phyloP scores from a whole-genome alignment of 2,329 filamentous ascomycete species.

The Hymenoscyphus fructigenus region DNA sequence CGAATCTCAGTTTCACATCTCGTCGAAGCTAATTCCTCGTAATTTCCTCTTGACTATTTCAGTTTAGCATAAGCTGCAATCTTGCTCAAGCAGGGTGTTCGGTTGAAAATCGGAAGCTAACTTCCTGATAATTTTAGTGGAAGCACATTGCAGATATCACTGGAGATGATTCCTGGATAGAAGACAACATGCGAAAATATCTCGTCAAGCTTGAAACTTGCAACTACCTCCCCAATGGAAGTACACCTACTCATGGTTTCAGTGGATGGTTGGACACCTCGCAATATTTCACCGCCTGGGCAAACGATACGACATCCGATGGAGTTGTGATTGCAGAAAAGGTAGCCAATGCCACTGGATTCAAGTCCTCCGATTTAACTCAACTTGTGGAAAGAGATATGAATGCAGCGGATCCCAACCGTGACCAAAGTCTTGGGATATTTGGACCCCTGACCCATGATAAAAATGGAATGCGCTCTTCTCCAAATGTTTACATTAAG shows the following conservation, averaged over 20 bases:
- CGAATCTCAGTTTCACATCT: too few relatives aligned
- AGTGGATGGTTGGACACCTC: slow-evolving; percentile 26
- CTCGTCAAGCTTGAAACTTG: slow-evolving; percentile 45
- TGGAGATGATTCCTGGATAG: slow-evolving; percentile 44
- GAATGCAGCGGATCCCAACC: slow-evolving; percentile 5
- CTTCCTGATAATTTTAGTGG: slow-evolving; percentile 31
- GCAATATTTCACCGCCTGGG: not conserved
- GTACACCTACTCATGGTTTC: slow-evolving; percentile 43
- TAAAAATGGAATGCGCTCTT: slow-evolving; percentile 1
- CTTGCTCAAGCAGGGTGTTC: too few relatives aligned
- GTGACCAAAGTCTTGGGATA: slow-evolving; percentile 4
- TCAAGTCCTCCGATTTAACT: slow-evolving; percentile 27
- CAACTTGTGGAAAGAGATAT: slow-evolving; percentile 30
- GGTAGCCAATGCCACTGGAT: not conserved
- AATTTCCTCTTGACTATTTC: too few relatives aligned
- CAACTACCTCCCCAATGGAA: slow-evolving; percentile 40
- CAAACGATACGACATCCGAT: not conserved
- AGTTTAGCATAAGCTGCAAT: too few relatives aligned
- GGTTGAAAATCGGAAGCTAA: not conserved
- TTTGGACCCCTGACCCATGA: slow-evolving; percentile 4
- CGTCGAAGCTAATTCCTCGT: too few relatives aligned
- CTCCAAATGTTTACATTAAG: slow-evolving; percentile 2
- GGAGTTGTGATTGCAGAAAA: not conserved
- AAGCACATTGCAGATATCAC: slow-evolving; percentile 42
- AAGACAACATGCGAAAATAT: slow-evolving; percentile 41